Conservation (phyloP, 257 asterid species). For the Ilex aquifolium region DNA sequence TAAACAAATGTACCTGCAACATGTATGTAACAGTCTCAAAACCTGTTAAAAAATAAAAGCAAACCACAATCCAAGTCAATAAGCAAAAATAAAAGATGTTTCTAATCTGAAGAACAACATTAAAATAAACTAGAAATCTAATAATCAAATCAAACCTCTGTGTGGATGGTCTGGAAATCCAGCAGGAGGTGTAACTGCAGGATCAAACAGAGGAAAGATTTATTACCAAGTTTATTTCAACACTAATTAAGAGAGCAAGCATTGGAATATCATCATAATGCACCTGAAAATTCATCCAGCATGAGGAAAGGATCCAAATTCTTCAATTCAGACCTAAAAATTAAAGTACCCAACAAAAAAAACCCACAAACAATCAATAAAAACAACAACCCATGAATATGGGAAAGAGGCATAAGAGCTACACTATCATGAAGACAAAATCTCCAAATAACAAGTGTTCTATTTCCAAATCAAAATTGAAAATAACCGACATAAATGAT, state of each 20-base stretch:
- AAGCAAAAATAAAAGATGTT: too few species aligned
- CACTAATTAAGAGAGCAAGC: too few species aligned
- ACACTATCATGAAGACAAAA: too few species aligned
- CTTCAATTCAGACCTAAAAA: constrained; percentile 74
- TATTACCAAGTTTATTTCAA: too few species aligned
- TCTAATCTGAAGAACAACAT: too few species aligned
- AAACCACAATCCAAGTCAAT: background rate
- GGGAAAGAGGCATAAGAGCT: too few species aligned
- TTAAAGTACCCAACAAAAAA: constrained; percentile 8
- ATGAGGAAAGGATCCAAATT: constrained; percentile 77
- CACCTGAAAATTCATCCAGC: constrained; percentile 90
- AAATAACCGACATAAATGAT: background rate
- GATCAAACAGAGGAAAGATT: background rate
- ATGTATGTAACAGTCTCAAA: constrained; percentile 92
- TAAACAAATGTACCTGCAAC: constrained; percentile 42
- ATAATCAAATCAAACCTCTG: constrained; percentile 50
- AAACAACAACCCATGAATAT: too few species aligned
- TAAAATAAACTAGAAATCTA: too few species aligned
- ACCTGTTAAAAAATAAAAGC: constrained; percentile 33
- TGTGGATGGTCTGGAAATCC: constrained; percentile 99
- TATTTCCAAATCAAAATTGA: too few species aligned
- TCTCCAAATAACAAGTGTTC: too few species aligned
- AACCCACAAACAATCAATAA: background rate
- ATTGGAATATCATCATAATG: background rate
- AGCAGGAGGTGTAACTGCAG: constrained; percentile 83